phyloP scores from a whole-genome alignment of 139 green algal genomes.

The Bryopsis sp. region DNA sequence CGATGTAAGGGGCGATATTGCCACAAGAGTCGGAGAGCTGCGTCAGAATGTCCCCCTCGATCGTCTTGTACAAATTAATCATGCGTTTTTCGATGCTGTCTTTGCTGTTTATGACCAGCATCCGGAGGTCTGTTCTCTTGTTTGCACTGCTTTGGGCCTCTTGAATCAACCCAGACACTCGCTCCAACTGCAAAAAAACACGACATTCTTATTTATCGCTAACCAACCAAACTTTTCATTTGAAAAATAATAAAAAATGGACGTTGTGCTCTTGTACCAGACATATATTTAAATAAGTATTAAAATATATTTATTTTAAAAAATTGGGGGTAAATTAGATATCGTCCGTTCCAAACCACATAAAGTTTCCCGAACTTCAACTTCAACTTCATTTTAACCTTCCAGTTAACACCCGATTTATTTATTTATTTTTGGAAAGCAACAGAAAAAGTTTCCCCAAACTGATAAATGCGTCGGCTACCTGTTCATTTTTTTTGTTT shows the following conservation, averaged over 20 bases:
- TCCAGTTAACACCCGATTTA: background rate
- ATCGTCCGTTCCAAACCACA: too few relatives aligned
- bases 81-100: constrained; percentile 52
- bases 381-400: background rate
- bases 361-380: too few relatives aligned
- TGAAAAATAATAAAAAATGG: too few relatives aligned
- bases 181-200: constrained; percentile 43
- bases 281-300: too few relatives aligned
- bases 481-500: background rate
- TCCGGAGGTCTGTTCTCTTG: constrained; percentile 30
- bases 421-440: background rate
- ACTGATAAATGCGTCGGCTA: constrained; percentile 25
- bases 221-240: too few relatives aligned
- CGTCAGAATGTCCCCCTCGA: constrained; percentile 62
- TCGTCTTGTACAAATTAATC: constrained; percentile 65
- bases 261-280: too few relatives aligned
- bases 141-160: constrained; percentile 24
- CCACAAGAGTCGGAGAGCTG: too few relatives aligned
- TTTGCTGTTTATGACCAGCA: constrained; percentile 65
- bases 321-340: too few relatives aligned
- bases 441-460: background rate
- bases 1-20: too few relatives aligned
- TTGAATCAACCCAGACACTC: constrained; percentile 43
- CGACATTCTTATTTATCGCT: too few relatives aligned
- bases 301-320: background rate